These are phyloP conservation scores for Physcia stellaris DNA, from an alignment of 495 filamentous ascomycete species.

Conservation along the genomic window DNA sequence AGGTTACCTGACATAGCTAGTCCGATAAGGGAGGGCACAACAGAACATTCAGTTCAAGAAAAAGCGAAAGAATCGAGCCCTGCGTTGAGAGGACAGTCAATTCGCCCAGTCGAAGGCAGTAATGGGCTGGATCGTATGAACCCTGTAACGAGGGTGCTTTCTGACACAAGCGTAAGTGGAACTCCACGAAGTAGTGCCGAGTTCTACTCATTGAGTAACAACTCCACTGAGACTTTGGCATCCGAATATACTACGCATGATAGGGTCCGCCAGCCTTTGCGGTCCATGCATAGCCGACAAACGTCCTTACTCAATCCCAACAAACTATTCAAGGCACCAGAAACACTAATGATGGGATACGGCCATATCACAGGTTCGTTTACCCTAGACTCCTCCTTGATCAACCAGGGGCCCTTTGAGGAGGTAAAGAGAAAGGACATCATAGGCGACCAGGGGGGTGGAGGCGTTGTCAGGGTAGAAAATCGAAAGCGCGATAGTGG, in stretches of 20 bases:
- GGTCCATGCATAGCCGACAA: conserved; percentile 45
- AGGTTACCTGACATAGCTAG: too few relatives aligned
- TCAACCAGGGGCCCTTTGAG: conserved; percentile 83
- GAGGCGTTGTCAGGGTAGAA: conserved; percentile 69
- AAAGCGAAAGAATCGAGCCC: too few relatives aligned
- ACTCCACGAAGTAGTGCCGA: conserved; percentile 81
- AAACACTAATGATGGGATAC: conserved; percentile 95
- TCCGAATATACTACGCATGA: conserved; percentile 76
- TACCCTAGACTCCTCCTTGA: conserved; percentile 76
- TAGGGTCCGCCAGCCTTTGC: conserved; percentile 29
- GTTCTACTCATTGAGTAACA: conserved; percentile 86
- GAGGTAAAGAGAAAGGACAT: conserved; percentile 91
- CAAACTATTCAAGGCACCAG: conserved; percentile 35
- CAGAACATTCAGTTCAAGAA: too few relatives aligned
- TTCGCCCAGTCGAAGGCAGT: too few relatives aligned
- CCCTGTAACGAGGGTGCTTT: conserved; percentile 56
- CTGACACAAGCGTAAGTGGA: conserved; percentile 51
- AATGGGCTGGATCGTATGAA: too few relatives aligned
- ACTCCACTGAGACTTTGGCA: conserved; percentile 81
- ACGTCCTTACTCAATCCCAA: conserved; percentile 41
- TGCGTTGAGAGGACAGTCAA: too few relatives aligned
- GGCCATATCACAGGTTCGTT: conserved; percentile 90
- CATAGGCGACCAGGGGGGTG: conserved; percentile 66
- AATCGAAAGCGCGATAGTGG: conserved; percentile 64
- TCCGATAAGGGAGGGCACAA: too few relatives aligned